These are phyloP conservation scores for Zoysia japonica DNA, from an alignment of 176 grass and related monocot genomes.

Conservation along the genomic window DNA sequence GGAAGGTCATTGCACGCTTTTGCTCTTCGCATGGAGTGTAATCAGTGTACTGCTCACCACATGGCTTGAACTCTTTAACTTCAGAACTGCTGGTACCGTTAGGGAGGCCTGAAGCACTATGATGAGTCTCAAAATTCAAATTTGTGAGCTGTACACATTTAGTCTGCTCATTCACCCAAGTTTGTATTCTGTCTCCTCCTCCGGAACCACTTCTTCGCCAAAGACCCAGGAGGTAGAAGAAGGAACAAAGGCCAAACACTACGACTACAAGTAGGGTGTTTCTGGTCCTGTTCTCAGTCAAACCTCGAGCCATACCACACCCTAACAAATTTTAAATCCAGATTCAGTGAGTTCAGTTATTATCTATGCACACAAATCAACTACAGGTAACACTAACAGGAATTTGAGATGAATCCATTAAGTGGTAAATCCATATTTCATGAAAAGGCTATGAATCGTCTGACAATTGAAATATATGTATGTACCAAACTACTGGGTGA, in stretches of 20 bases:
- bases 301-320: conserved; percentile 55
- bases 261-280: conserved; percentile 54
- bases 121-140: conserved; percentile 75
- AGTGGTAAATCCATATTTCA: background rate
- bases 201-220: conserved; percentile 71
- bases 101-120: conserved; percentile 48
- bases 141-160: conserved; percentile 57
- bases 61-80: conserved; percentile 58
- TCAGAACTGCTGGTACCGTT: conserved; percentile 36
- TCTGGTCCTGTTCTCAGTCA: conserved; percentile 60
- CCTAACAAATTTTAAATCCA: conserved; percentile 33
- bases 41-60: conserved; percentile 60
- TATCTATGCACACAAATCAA: conserved; percentile 6
- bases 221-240: conserved; percentile 78
- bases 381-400: background rate
- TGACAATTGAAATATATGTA: background rate
- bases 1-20: conserved; percentile 73
- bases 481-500: too few species aligned
- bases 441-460: background rate
- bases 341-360: background rate
- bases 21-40: conserved; percentile 93
- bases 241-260: conserved; percentile 59
- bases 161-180: conserved; percentile 64
- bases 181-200: conserved; percentile 64
- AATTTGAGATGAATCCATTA: background rate